These are phyloP conservation scores for Pouteria glomerata DNA, from an alignment of 148 eudicot species.

Conservation along the genomic window DNA sequence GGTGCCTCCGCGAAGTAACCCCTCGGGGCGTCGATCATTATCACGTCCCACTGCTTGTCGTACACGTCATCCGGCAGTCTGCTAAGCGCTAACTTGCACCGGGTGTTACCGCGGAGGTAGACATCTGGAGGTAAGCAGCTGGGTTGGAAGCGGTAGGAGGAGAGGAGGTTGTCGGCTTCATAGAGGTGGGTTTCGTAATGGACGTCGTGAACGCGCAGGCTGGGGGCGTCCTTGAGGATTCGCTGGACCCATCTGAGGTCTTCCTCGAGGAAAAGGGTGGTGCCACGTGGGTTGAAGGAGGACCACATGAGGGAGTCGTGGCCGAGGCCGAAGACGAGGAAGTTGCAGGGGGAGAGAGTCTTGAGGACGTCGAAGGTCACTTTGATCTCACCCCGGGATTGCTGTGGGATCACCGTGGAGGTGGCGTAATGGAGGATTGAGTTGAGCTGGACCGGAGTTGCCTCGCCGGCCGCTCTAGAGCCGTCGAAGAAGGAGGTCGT, in stretches of 20 bases:
- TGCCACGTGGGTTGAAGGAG: conserved; percentile 48
- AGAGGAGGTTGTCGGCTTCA: conserved; percentile 41
- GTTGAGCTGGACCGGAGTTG: conserved; percentile 35
- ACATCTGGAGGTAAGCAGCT: conserved; percentile 42
- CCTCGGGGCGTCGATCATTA: conserved; percentile 53
- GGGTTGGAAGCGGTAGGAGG: conserved; percentile 34
- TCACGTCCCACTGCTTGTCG: conserved; percentile 47
- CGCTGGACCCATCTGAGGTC: conserved; percentile 36
- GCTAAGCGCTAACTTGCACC: conserved; percentile 44
- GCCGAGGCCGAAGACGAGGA: conserved; percentile 52
- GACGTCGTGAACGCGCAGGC: conserved; percentile 32
- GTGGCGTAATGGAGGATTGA: conserved; percentile 56
- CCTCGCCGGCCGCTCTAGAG: background rate
- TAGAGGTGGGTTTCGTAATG: conserved; percentile 38
- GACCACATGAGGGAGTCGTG: conserved; percentile 67
- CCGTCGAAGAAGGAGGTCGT: conserved; percentile 6
- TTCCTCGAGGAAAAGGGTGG: conserved; percentile 54
- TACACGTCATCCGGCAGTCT: conserved; percentile 48
- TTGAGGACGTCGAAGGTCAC: conserved; percentile 39
- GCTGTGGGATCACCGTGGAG: conserved; percentile 35
- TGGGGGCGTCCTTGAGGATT: conserved; percentile 27
- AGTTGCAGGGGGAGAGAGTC: conserved; percentile 34
- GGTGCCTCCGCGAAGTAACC: conserved; percentile 44
- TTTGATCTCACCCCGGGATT: conserved; percentile 36
- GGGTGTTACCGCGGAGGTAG: conserved; percentile 29